phyloP scores from a whole-genome alignment of 768 basidiomycete species.

The Calvatia gigantea region DNA sequence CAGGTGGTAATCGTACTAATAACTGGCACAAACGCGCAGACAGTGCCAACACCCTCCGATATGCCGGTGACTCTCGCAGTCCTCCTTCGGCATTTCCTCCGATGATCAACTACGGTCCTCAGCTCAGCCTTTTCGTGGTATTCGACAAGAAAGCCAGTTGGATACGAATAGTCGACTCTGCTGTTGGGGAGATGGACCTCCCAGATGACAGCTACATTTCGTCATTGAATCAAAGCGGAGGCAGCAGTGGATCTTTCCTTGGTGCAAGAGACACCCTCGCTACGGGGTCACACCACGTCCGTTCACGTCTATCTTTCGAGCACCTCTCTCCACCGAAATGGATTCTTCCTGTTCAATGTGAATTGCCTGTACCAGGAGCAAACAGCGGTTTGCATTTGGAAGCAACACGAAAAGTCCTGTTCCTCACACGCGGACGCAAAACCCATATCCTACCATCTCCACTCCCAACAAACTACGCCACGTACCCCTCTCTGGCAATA shows the following conservation, averaged over 20 bases:
- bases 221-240: slow-evolving; percentile 17
- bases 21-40: slow-evolving; percentile 39
- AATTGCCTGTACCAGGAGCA: slow-evolving; percentile 37
- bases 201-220: slow-evolving; percentile 36
- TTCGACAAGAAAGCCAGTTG: slow-evolving; percentile 89
- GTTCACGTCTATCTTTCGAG: slow-evolving; percentile 30
- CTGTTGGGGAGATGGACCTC: slow-evolving; percentile 75
- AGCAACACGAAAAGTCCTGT: slow-evolving; percentile 44
- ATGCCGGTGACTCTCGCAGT: slow-evolving; percentile 25
- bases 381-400: slow-evolving; percentile 14
- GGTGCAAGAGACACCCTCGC: slow-evolving; percentile 27
- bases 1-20: slow-evolving; percentile 26
- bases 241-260: slow-evolving; percentile 17
- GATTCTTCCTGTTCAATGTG: slow-evolving; percentile 46
- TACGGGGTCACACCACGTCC: slow-evolving; percentile 22
- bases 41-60: slow-evolving; percentile 36
- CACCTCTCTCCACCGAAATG: slow-evolving; percentile 31
- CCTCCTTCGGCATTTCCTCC: slow-evolving; percentile 16
- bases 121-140: slow-evolving; percentile 75
- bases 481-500: slow-evolving; percentile 47
- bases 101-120: slow-evolving; percentile 53
- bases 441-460: slow-evolving; percentile 71
- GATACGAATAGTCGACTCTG: slow-evolving; percentile 77
- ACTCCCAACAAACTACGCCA: slow-evolving; percentile 48
- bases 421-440: slow-evolving; percentile 66